Evolutionary conservation across 169 alveolate species (phyloP).

Genomic region (Perkinsus chesapeaki): DNA sequence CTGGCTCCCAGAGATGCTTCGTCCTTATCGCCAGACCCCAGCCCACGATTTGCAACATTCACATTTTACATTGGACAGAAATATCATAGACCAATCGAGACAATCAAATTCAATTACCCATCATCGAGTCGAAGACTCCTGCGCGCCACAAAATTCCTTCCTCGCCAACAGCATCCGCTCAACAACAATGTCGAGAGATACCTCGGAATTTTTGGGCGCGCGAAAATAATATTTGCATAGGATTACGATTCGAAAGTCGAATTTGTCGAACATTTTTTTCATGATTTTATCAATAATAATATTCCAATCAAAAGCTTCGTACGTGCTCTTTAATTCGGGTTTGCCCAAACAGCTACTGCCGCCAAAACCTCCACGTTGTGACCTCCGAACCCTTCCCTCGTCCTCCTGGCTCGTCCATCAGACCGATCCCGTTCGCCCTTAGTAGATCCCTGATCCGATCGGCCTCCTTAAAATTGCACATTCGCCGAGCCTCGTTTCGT

Average conservation of each 20-base stretch:
- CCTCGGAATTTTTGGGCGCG: too few relatives aligned
- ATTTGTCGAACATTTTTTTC: neutral
- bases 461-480: constrained; percentile 17
- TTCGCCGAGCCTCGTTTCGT: constrained; percentile 25
- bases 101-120: neutral
- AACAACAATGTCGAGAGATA: too few relatives aligned
- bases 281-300: neutral
- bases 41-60: neutral
- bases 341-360: neutral
- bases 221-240: neutral
- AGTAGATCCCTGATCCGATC: constrained; percentile 17
- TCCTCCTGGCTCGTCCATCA: constrained; percentile 31
- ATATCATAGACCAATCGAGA: neutral
- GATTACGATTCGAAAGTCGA: neutral
- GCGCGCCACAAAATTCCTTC: neutral
- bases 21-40: too few relatives aligned
- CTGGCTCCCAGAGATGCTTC: too few relatives aligned
- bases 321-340: neutral
- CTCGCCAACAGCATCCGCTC: neutral
- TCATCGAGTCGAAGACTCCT: neutral
- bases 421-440: constrained; percentile 17
- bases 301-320: neutral
- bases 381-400: constrained; percentile 24
- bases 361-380: constrained; percentile 18
- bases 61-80: neutral